Percentiles rank a stretch among this genome's conserved stretches.
These are phyloP conservation scores for Decorospora gaudefroyi DNA, from an alignment of 2,329 filamentous ascomycete genomes.

Conservation along the genomic window DNA sequence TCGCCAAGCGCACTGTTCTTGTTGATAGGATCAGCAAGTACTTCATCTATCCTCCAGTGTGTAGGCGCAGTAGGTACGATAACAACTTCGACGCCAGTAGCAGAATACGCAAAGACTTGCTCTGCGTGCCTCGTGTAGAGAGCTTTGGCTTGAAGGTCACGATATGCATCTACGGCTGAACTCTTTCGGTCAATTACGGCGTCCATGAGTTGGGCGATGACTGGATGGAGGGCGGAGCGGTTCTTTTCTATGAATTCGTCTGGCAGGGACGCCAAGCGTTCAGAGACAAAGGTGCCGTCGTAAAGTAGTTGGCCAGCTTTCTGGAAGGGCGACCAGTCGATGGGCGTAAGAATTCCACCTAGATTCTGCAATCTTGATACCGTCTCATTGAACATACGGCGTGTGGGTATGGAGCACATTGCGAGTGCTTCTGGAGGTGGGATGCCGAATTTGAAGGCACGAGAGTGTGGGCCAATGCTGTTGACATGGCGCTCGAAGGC, in stretches of 20 bases:
- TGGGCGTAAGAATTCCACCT: slow-evolving; percentile 36
- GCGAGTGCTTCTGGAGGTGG: slow-evolving; percentile 53
- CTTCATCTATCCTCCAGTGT: slow-evolving; percentile 57
- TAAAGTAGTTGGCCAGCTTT: slow-evolving; percentile 61
- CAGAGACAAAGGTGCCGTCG: slow-evolving; percentile 61
- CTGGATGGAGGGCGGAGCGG: slow-evolving; percentile 54
- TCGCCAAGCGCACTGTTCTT: slow-evolving; percentile 56
- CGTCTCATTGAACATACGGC: slow-evolving; percentile 41
- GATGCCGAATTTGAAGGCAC: slow-evolving; percentile 55
- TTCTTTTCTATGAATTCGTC: slow-evolving; percentile 40
- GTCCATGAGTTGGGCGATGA: slow-evolving; percentile 52
- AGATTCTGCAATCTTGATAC: slow-evolving; percentile 34
- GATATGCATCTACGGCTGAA: slow-evolving; percentile 40
- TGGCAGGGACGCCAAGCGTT: slow-evolving; percentile 54
- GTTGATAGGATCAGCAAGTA: slow-evolving; percentile 57
- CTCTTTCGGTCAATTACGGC: slow-evolving; percentile 33
- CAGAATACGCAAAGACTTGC: slow-evolving; percentile 35
- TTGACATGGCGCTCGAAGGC: slow-evolving; percentile 43
- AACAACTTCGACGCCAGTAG: slow-evolving; percentile 37
- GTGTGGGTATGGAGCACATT: slow-evolving; percentile 50
- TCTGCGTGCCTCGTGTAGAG: slow-evolving; percentile 41
- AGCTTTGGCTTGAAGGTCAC: slow-evolving; percentile 40
- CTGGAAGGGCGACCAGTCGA: slow-evolving; percentile 52
- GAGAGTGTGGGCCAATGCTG: slow-evolving; percentile 42
- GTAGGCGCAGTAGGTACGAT: slow-evolving; percentile 60